Base-by-base conservation (phyloP, 106 monocot species). In the Iris macrosiphon region DNA sequence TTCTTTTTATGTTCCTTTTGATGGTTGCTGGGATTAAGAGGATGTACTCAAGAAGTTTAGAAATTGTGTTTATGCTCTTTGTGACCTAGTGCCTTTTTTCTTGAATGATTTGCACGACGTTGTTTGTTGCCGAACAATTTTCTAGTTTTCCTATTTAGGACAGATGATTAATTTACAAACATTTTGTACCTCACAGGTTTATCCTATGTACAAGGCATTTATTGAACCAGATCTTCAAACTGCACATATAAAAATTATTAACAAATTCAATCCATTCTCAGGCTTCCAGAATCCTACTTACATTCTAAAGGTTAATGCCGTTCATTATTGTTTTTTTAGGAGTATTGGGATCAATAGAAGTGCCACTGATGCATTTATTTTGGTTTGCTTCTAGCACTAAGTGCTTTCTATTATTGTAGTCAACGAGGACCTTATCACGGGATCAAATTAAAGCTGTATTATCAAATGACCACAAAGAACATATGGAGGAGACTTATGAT, bases 171-270 rank as follows among this genome's bases (percentile, higher is more conserved):
- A 17, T 6, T 45, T 29, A 32, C 20, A 28, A 37, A 45, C 51
- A 8, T 14, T 8, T 50, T 34, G 10, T 28, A 30, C 1, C 7
- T 6, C 21, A 27, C 71, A 96, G 96, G 96, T 96, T 40, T 96
- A 96, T 80, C 96, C 96, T 20, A 96, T 96, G 96, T 96, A 96
- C 75, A 96, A 96, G 71, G 96, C 96, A 59, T 96, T 96, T 64
- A 96, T 96, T 62, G 96, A 96, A 64, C 96, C 96, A 55, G 89
- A 90, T 42, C 69, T 96, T 24, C 76, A 78, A 71, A 96, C 96
- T 52, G 96, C 96, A 25, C 96, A 90, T 60, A 90, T 96, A 60
- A 96, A 80, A 75, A 96, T 96, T 13, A 75, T 72, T 50, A 96
- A 96, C 72, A 96, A 96, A 66, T 96, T 96, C 66, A 96, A 96